phyloP scores from a whole-genome alignment of 768 basidiomycete species.

The Mycena venus region DNA sequence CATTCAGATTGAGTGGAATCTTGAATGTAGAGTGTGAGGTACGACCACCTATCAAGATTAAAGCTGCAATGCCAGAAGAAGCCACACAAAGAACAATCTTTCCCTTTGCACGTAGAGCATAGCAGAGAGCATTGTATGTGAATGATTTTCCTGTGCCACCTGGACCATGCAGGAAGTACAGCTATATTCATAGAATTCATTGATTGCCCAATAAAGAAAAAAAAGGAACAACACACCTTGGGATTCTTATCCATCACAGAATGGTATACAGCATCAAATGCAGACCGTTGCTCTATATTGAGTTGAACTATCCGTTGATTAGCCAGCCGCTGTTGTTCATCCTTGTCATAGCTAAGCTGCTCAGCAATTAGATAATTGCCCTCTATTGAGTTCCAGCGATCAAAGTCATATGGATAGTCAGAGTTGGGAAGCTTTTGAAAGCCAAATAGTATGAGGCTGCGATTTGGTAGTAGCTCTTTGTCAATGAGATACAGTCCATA shows the following conservation, averaged over 20 bases:
- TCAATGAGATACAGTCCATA: constrained; percentile 55
- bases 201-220: no score
- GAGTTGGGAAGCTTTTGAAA: no score
- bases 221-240: no score
- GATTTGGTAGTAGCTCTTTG: constrained; percentile 36
- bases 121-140: constrained; percentile 36
- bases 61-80: constrained; percentile 63
- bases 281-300: constrained; percentile 48
- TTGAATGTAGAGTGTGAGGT: constrained; percentile 66
- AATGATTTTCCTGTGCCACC: constrained; percentile 1
- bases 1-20: constrained; percentile 50
- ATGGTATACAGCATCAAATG: constrained; percentile 44
- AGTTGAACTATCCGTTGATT: constrained; percentile 25
- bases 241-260: constrained; percentile 39
- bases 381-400: constrained; percentile 31
- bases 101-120: constrained; percentile 43
- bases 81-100: constrained; percentile 61
- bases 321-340: constrained; percentile 21
- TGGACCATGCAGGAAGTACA: constrained; percentile 51
- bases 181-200: no score
- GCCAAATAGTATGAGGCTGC: constrained; percentile 32
- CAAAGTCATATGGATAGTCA: no score
- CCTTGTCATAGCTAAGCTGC: neutral
- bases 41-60: constrained; percentile 57
- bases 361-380: constrained; percentile 27